Base-by-base conservation (phyloP, 1,284 basidiomycete species). In the Cerioporus squamosus region DNA sequence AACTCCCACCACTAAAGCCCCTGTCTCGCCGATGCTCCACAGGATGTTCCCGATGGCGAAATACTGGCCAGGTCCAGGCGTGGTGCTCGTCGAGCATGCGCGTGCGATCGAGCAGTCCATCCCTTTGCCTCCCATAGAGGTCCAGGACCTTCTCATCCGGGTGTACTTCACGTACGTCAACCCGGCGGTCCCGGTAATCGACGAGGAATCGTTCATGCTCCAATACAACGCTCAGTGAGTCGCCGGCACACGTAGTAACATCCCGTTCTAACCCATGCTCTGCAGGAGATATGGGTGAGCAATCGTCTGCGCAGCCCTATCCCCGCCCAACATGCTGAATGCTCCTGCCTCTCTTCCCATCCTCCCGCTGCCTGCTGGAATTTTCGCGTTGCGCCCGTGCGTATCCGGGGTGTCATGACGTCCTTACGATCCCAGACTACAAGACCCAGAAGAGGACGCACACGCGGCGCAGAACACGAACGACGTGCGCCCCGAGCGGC, bases 141-240 rank as follows among this genome's bases (percentile, higher is more conserved):
- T 84, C 39, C 92, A 93, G 73, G 84, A 91, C 55, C 81, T 80
- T 46, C 77, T 95, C 3, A 72, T 95, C 48, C 80, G 84, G 29
- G 75, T 93, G 9, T 95, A 90, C 71, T 94, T 94, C 74, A 85
- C 83, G 5, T 90, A 92, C 68, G 85, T 90, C 33, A 93, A 95
- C 67, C 90, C 92, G 33, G 77, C 86, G 36, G 85, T 91, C 57
- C 92, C 91, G 15, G 80, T 93, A 26, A 75, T 94, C 17, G 86
- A 93, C 73, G 89, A 88, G 70, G 76, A 75, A 18, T 79, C 84
- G 24, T 94, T 95, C 73, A 73, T 91, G 67, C 72, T 79, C 14
- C 85, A 90, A 64, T 94, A 85, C 67, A 74, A 81, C 51, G 73
- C 78, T 22, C 79, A 80, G 89, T 89, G 67, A 65, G 79, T 70